Evolutionary conservation across 176 grass and related monocot genomes (phyloP), one percentile per base, ranked within the genome.

Genomic region (Ensete glaucum): DNA sequence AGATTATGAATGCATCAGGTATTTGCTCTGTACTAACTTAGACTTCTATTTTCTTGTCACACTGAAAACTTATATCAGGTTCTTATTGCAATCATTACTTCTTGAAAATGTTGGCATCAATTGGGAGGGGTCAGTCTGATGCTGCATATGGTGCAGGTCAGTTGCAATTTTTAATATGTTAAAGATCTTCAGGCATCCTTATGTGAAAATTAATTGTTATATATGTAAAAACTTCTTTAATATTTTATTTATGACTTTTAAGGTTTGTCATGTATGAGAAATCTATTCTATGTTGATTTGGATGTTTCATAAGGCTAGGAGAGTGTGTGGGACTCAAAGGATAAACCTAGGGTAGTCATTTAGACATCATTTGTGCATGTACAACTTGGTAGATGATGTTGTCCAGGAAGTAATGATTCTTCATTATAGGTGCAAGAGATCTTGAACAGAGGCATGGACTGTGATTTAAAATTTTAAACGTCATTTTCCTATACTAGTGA

Each of bases 61-160:
- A 62, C 43, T 81, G 69, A 43, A 83, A 85, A 81, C 73, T 80
- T 79, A 53, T 77, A 7, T 69, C 83, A 99, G 96, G 96, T 76
- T 84, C 70, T 53, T 88, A 87, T 84, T 99, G 91, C 84, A 99
- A 99, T 79, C 86, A 95, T 80, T 99, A 99, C 85, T 99, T 99
- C 71, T 85, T 99, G 74, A 81, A 69, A 50, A 89, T 91, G 88
- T 83, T 99, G 59, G 88, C 96, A 79, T 99, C 90, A 24, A 84
- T 94, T 82, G 91, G 90, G 66, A 91, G 82, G 55, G 96, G 96
- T 49, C 88, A 91, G 67, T 94, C 91, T 59, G 96, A 89, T 81
- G 80, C 88, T 84, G 82, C 85, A 84, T 86, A 86, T 9, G 88
- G 91, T 81, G 70, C 66, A 83, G 95, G 96, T 95, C 21, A 54